Evolutionary conservation across 129 eudicot species (phyloP).

Genomic region (Chrysanthemum seticuspe): DNA sequence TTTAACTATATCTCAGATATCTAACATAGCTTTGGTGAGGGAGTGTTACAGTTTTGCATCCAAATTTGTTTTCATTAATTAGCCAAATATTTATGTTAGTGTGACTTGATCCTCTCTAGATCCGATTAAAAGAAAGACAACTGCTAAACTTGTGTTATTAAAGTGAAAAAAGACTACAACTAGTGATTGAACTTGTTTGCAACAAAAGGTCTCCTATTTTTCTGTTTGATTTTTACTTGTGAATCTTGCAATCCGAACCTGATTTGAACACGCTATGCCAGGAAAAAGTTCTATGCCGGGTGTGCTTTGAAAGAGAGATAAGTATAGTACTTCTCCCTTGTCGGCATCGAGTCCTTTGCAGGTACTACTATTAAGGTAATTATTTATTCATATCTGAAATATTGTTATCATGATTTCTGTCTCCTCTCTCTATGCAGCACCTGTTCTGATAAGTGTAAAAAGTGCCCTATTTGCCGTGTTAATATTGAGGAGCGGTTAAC

Average conservation of each 20-base stretch:
- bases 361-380: conserved; percentile 34
- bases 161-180: too few relatives aligned
- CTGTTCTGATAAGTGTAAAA: conserved; percentile 83
- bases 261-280: conserved; percentile 28
- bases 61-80: too few relatives aligned
- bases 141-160: too few relatives aligned
- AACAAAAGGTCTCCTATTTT: too few relatives aligned
- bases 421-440: conserved; percentile 42
- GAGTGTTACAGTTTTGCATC: too few relatives aligned
- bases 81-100: too few relatives aligned
- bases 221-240: conserved; percentile 7
- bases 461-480: conserved; percentile 89
- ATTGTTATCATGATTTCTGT: neutral
- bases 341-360: conserved; percentile 83
- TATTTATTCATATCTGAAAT: neutral
- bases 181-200: too few relatives aligned
- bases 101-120: too few relatives aligned
- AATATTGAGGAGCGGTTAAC: conserved; percentile 63
- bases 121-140: too few relatives aligned
- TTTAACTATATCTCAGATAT: too few relatives aligned
- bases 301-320: conserved; percentile 92
- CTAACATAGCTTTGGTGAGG: too few relatives aligned
- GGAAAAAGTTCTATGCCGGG: conserved; percentile 92
- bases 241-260: conserved; percentile 16
- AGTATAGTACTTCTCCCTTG: conserved; percentile 76